Base-by-base conservation (phyloP, 2,329 filamentous ascomycete genomes). In the Botryotinia calthae region DNA sequence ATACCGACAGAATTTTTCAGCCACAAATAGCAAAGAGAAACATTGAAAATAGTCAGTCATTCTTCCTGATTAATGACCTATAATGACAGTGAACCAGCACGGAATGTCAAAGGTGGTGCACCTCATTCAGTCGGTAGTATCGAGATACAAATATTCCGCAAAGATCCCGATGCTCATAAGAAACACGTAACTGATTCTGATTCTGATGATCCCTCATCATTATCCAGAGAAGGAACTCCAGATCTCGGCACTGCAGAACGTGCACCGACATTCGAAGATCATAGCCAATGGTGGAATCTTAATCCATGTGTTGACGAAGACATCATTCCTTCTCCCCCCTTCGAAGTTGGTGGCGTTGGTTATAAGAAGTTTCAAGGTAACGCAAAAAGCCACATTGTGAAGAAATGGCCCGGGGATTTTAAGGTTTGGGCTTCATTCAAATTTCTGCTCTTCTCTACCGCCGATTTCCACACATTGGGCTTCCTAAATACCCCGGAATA, bases 311-410 rank as follows among this genome's bases (percentile, higher is more conserved):
- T 76, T 31, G 44, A 58, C 7, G 51, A 56, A 31, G 65, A 74
- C 9, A 69, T 48, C 20, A 22, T 37, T 20, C 58, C 68, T 34
- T 51, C 67, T 18, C 74, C 76, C 46, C 67, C 77, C 9, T 79
- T 77, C 42, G 74, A 78, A 63, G 65, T 79, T 31, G 64, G 61
- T 7, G 74, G 77, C 10, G 46, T 74, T 20, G 71, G 73, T 34
- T 65, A 69, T n/a, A 72, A 58, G 9, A 73, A 54, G 6, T 20
- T 48, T 12, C 40, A 54, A 18, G 69, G 65, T 61, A 31, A 31
- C n/a, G 8, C 63, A 7, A 77, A 76, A 51, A 71, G 74, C 4
- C 73, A 73, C 22, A 51, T 77, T n/a, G 8, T 42, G 8, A 73
- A 67, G 37, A 73, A 62, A 66, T 73, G 76, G 58, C 62, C 74